Evolutionary conservation across 495 filamentous ascomycete genomes (phyloP), one percentile per base, ranked within the genome.

Genomic region (Penicillium bialowiezense): DNA sequence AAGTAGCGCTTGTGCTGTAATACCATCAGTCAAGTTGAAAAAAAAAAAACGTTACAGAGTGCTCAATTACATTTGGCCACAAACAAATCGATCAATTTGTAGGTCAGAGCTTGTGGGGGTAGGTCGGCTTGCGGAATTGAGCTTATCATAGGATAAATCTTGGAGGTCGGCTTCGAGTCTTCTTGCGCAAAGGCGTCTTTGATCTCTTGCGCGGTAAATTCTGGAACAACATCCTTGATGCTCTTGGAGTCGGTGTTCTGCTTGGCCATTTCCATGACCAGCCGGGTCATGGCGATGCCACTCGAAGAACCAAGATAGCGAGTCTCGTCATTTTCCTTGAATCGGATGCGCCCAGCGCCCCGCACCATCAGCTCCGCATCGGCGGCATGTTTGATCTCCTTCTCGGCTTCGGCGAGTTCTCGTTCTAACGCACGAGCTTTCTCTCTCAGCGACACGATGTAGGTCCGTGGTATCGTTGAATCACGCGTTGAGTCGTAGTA

Each of bases 191-290:
- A 83, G 5, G 72, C 70, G 0, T 75, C 77, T 47, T 80, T 80
- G 51, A 84, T 82, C 50, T 77, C 72, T 54, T 75, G 72, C 33
- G 78, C 80, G 21, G 72, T 74, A 31, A 86, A 74, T 49, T 87
- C 84, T 5, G 89, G 85, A n/a, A 93, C 82, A 21, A 97, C 81
- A 58, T 95, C 89, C 44, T 87, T 85, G 68, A 96, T 95, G 50
- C 82, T 87, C 64, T 87, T 88, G 3, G 87, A 82, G 49, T 89
- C 85, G 24, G 87, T 91, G 52, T 88, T 90, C 50, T 87, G 84
- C 60, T 92, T 97, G 37, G 91, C 91, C 58, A 95, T 82, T 62
- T 96, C 90, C 84, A 97, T 95, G 21, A 97, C 87, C 57, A 97
- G 71, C 28, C 91, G 82, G 14, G 91, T 92, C 70, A 97, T 92